phyloP scores from a whole-genome alignment of 805 yeast genomes.

The Ogataea methanolica region DNA sequence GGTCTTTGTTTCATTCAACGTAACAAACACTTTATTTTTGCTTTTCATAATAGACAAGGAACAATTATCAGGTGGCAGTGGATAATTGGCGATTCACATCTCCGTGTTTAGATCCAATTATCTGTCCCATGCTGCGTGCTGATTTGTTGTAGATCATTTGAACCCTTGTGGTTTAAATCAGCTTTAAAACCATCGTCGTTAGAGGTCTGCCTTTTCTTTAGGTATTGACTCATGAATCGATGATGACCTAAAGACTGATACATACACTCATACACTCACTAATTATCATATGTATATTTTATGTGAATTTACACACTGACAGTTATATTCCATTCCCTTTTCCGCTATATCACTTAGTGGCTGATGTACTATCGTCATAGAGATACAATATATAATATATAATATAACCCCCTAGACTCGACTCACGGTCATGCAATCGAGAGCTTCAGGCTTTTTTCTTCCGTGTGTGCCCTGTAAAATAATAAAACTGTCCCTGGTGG shows the following conservation, averaged over 20 bases:
- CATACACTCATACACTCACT: slow-evolving; percentile 31
- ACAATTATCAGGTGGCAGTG: slow-evolving; percentile 12
- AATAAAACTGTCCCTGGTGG: no score
- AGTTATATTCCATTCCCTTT: no score
- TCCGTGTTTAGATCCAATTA: not conserved
- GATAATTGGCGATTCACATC: not conserved
- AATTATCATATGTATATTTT: not conserved
- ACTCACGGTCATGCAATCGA: no score
- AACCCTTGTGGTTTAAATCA: slow-evolving; percentile 29
- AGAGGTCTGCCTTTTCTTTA: slow-evolving; percentile 69
- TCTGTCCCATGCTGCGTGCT: slow-evolving; percentile 20
- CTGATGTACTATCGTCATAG: no score
- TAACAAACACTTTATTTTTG: not conserved
- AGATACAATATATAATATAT: no score
- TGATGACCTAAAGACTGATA: slow-evolving; percentile 92
- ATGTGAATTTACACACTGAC: no score
- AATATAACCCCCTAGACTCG: no score
- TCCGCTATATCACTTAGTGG: no score
- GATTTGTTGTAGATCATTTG: slow-evolving; percentile 13
- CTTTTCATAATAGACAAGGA: slow-evolving; percentile 2
- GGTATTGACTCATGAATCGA: slow-evolving; percentile 81
- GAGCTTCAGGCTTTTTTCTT: no score
- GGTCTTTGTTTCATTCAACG: not conserved
- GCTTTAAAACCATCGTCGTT: slow-evolving; percentile 98
- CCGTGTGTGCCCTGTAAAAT: no score